Base-by-base conservation (phyloP, 2,329 filamentous ascomycete genomes). In the Canariomyces notabilis region DNA sequence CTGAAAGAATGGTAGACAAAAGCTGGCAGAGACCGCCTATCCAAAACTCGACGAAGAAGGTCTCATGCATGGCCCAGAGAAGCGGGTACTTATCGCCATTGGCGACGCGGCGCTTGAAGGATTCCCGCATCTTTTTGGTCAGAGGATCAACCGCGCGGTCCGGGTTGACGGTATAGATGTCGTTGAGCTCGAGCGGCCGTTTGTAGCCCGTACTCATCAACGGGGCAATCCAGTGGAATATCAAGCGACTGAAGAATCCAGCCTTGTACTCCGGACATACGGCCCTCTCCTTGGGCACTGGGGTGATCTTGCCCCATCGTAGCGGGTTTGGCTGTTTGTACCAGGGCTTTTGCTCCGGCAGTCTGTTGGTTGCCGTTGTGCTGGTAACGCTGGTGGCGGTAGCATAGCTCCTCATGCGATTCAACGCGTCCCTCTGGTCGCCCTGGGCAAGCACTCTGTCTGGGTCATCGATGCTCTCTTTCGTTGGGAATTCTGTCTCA, bases 81-180 rank as follows among this genome's bases (percentile, higher is more conserved):
- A 97, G 71, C 1, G 89, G 86, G 51, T 86, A 75, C 61, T 85
- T 83, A 44, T 84, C 79, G 44, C 87, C 86, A 20, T 76, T 73
- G 37, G 78, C 75, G 5, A 80, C 72, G n/a, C 87, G 77, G 53
- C 73, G 77, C 50, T 83, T 72, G 62, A 96, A 90, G 0, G 85
- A 79, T 5, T 70, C 73, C 49, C 82, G 76, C 37, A 95, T 69
- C 55, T 75, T 84, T 6, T 68, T 65, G 6, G 86, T 82, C 64
- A 95, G 71, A 9, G 80, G 70, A 52, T 87, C 81, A 36, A 88
- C 82, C 14, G 80, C 77, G 50, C 93, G 77, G 50, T 86, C 71
- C 0, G 90, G 90, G 53, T 96, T 96, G 56, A 97, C 86, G 1
- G 75, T 70, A 85, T 89, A 97, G 47, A 98, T 81, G 63, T 98